Conservation (phyloP, 2,329 filamentous ascomycete genomes). For the Blastomyces percursus region DNA sequence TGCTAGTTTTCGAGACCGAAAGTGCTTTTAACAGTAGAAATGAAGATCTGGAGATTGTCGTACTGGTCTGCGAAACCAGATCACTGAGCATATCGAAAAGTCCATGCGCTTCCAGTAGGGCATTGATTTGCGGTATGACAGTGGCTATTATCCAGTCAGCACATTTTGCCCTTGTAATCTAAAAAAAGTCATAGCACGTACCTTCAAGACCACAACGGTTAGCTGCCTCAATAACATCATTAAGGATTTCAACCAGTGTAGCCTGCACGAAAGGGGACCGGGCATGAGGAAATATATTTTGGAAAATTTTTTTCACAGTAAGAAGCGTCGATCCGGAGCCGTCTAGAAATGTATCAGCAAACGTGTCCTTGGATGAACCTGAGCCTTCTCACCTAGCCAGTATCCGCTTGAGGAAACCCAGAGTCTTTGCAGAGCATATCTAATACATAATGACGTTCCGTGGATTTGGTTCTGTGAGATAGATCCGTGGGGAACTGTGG, state of each 20-base stretch:
- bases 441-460: conserved; percentile 31
- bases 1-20: background rate
- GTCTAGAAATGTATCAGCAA: conserved; percentile 17
- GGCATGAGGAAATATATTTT: conserved; percentile 19
- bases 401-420: conserved; percentile 23
- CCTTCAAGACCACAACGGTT: conserved; percentile 23
- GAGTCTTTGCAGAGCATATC: conserved; percentile 29
- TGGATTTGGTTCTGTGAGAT: conserved; percentile 30
- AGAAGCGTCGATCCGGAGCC: conserved; percentile 20
- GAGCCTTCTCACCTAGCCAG: conserved; percentile 24
- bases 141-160: background rate
- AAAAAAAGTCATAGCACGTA: conserved; percentile 11
- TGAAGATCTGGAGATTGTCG: background rate
- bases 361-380: conserved; percentile 10
- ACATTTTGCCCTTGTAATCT: background rate
- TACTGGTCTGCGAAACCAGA: background rate
- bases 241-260: conserved; percentile 28
- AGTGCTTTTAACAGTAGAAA: conserved; percentile 2
- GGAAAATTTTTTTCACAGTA: conserved; percentile 20
- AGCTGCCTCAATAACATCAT: conserved; percentile 26
- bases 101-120: background rate
- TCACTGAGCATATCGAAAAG: background rate
- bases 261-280: conserved; percentile 28
- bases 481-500: conserved; percentile 13
- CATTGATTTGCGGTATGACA: background rate